These are phyloP conservation scores for Candida anutae DNA, from an alignment of 1,139 yeast species.

Conservation along the genomic window DNA sequence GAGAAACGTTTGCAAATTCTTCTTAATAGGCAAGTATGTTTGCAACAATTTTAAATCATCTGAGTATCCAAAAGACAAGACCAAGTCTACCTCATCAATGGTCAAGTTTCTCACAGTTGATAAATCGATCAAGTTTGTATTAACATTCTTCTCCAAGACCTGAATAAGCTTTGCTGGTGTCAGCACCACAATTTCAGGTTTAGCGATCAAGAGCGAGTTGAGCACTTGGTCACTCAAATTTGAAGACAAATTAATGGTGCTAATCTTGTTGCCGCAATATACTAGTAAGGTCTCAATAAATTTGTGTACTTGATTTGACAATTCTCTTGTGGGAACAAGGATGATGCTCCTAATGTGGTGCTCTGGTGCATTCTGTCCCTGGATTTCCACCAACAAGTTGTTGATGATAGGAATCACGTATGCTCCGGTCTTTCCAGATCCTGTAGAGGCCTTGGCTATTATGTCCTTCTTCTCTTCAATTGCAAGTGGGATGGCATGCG, in stretches of 20 bases:
- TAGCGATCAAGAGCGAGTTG: slow-evolving; percentile 57
- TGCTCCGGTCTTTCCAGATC: slow-evolving; percentile 88
- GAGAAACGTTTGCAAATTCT: slow-evolving; percentile 77
- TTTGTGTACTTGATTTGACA: slow-evolving; percentile 73
- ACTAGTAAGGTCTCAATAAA: slow-evolving; percentile 61
- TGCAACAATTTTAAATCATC: slow-evolving; percentile 72
- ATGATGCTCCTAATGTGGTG: slow-evolving; percentile 46
- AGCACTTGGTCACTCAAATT: slow-evolving; percentile 68
- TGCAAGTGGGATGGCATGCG: slow-evolving; percentile 88
- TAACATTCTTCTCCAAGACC: slow-evolving; percentile 44
- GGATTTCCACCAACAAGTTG: slow-evolving; percentile 38
- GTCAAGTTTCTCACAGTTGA: slow-evolving; percentile 60
- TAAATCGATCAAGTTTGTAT: slow-evolving; percentile 35
- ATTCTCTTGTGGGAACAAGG: slow-evolving; percentile 79
- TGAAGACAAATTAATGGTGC: slow-evolving; percentile 66
- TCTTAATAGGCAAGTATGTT: slow-evolving; percentile 57
- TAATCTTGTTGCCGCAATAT: slow-evolving; percentile 63
- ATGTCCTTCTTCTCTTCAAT: slow-evolving; percentile 80
- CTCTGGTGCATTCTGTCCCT: slow-evolving; percentile 11
- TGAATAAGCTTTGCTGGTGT: slow-evolving; percentile 78
- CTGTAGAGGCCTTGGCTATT: slow-evolving; percentile 83
- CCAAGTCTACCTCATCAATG: slow-evolving; percentile 93
- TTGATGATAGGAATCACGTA: slow-evolving; percentile 75
- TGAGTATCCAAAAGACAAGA: slow-evolving; percentile 82
- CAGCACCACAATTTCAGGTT: slow-evolving; percentile 76